phyloP scores from a whole-genome alignment of 768 basidiomycete genomes.

The Hericium erinaceus region DNA sequence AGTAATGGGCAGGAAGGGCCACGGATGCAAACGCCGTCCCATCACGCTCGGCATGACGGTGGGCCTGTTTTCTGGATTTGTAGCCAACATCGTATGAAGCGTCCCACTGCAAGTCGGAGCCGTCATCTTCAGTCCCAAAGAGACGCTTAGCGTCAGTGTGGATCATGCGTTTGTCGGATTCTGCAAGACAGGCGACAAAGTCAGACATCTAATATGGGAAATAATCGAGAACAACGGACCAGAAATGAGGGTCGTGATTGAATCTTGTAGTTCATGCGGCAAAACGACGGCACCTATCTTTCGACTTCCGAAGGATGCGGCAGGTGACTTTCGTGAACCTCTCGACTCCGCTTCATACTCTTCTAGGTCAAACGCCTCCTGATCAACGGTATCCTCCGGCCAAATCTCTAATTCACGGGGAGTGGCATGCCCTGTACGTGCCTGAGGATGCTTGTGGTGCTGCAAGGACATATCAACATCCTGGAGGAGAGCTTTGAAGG shows the following conservation, averaged over 20 bases:
- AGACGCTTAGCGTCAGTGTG: constrained; percentile 68
- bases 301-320: constrained; percentile 72
- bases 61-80: constrained; percentile 47
- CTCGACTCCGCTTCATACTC: constrained; percentile 25
- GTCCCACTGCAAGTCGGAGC: constrained; percentile 38
- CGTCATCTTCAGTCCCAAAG: constrained; percentile 34
- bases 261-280: constrained; percentile 58
- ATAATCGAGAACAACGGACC: constrained; percentile 28
- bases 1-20: constrained; percentile 80
- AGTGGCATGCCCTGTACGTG: constrained; percentile 6
- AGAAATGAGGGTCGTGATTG: constrained; percentile 59
- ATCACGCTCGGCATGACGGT: constrained; percentile 55
- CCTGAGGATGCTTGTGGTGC: constrained; percentile 18
- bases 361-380: constrained; percentile 21
- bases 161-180: constrained; percentile 51
- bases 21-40: constrained; percentile 81
- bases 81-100: constrained; percentile 48
- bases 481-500: constrained; percentile 47
- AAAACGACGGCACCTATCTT: constrained; percentile 63
- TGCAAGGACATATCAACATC: constrained; percentile 61
- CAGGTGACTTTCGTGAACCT: constrained; percentile 61
- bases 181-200: constrained; percentile 24
- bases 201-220: neutral
- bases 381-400: constrained; percentile 22
- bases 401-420: constrained; percentile 50